Conservation (phyloP, 257 asterid species). For the Agastache rugosa region DNA sequence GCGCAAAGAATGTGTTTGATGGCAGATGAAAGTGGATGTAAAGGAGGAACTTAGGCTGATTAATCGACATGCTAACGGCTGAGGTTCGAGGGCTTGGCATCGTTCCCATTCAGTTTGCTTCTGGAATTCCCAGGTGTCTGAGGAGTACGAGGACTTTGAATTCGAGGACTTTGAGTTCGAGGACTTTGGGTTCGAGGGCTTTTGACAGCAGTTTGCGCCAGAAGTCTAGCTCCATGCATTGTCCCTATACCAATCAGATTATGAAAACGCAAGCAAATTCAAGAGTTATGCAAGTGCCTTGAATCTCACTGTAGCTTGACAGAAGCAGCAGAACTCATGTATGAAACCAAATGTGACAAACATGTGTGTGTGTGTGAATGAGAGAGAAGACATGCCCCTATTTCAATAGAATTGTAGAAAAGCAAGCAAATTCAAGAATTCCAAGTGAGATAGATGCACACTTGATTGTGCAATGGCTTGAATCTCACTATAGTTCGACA, state of each 20-base stretch:
- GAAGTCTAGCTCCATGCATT: constrained; percentile 50
- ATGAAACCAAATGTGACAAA: background rate
- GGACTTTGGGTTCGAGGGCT: constrained; percentile 29
- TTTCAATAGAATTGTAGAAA: constrained; percentile 28
- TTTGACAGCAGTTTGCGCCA: constrained; percentile 50
- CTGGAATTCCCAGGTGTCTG: constrained; percentile 56
- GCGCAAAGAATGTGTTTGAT: constrained; percentile 33
- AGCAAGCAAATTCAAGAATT: constrained; percentile 9
- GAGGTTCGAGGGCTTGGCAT: constrained; percentile 44
- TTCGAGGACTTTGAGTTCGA: constrained; percentile 14
- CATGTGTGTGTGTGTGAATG: background rate
- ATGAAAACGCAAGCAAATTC: constrained; percentile 5
- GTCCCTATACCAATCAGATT: constrained; percentile 48
- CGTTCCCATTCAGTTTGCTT: constrained; percentile 44
- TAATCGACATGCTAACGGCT: constrained; percentile 28
- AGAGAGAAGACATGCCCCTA: constrained; percentile 41
- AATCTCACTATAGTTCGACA: background rate
- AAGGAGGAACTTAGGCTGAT: constrained; percentile 30
- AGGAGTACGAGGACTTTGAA: constrained; percentile 41
- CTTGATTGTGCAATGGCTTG: background rate
- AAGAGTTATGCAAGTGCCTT: background rate
- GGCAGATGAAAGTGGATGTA: constrained; percentile 37
- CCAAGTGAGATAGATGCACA: background rate
- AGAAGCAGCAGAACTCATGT: background rate
- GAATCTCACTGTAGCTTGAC: background rate